Base-by-base conservation (phyloP, 108 stramenopile species). In the Skeletonema marinoi region DNA sequence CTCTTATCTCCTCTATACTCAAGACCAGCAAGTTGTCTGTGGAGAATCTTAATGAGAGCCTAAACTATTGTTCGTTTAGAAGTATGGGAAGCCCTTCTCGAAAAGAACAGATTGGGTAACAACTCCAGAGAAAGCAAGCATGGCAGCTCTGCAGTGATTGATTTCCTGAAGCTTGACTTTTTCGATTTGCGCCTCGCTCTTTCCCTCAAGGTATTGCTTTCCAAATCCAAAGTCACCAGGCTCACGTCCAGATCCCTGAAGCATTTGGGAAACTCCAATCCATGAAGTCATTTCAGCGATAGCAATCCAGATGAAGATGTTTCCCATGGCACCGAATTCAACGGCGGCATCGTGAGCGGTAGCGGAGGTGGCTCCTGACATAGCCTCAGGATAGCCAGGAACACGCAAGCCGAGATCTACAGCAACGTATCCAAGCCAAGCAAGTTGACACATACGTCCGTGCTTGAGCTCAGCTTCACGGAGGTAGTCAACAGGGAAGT, bases 381-480 rank as follows among this genome's bases (percentile, higher is more conserved):
- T 90, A 16, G 85, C 90, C 46, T 93, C 90, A 16, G 95, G 95
- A 63, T 88, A 77, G 59, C 90, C 94, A 82, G 90, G 89, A 59
- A 93, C 85, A 48, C 85, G 80, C 41, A 88, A 70, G 63, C 96
- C 96, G 36, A 91, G 73, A 68, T 98, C 98, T 14, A 95, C 94
- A 33, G 96, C 92, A 21, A 96, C 89, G 60, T 95, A 95, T 72
- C 98, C 98, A 33, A 91, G 82, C 86, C 92, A 81, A 41, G 96
- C 98, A 66, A 98, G 78, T 92, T 94, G 93, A 75, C 89, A 90
- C 69, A 97, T 89, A 70, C 98, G 98, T 32, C 96, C 95, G 81
- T 98, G 98, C 88, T 97, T 98, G 48, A 98, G 78, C 80, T 98
- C 98, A 38, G 96, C 92, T 85, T 97, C 93, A 36, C 95, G 91